A percentile compares a stretch with the other conserved stretches of the same genome.
phyloP scores from a whole-genome alignment of 768 basidiomycete genomes.

The Pisolithus microcarpus region DNA sequence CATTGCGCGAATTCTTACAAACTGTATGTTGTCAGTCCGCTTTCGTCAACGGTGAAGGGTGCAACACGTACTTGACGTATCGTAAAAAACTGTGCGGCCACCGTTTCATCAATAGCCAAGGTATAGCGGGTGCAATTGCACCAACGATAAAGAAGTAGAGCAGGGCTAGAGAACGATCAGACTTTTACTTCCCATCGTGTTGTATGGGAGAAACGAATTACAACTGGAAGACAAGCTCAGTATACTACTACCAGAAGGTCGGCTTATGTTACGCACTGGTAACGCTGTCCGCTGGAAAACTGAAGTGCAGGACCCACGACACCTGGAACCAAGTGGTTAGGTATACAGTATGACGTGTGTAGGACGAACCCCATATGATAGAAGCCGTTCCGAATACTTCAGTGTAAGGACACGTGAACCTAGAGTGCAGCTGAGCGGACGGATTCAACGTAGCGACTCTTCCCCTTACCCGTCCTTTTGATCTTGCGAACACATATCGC shows the following conservation, averaged over 20 bases:
- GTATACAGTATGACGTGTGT: constrained; percentile 3
- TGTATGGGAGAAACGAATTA: constrained; percentile 10
- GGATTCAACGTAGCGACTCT: not conserved
- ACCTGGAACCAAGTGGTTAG: constrained; percentile 35
- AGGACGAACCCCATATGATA: constrained; percentile 37
- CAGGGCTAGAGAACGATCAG: constrained; percentile 38
- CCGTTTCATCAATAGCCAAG: constrained; percentile 54
- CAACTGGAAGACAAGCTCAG: constrained; percentile 14
- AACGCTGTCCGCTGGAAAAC: constrained; percentile 50
- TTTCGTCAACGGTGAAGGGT: constrained; percentile 8
- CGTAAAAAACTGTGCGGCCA: constrained; percentile 58
- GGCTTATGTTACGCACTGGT: constrained; percentile 39
- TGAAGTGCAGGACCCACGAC: constrained; percentile 57
- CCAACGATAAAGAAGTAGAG: constrained; percentile 72
- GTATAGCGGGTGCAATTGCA: constrained; percentile 53
- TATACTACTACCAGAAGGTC: not conserved
- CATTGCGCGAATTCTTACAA: constrained; percentile 8
- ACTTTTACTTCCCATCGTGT: not conserved
- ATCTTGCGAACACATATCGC: constrained; percentile 38
- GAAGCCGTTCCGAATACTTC: constrained; percentile 53
- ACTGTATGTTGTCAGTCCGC: constrained; percentile 13
- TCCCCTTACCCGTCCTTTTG: constrained; percentile 34
- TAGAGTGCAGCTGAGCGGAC: constrained; percentile 4
- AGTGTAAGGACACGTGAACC: constrained; percentile 45
- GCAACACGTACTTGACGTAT: constrained; percentile 54